Evolutionary conservation across 371 early-diverging fungal species (phyloP).

Genomic region (Dichotomocladium elegans): DNA sequence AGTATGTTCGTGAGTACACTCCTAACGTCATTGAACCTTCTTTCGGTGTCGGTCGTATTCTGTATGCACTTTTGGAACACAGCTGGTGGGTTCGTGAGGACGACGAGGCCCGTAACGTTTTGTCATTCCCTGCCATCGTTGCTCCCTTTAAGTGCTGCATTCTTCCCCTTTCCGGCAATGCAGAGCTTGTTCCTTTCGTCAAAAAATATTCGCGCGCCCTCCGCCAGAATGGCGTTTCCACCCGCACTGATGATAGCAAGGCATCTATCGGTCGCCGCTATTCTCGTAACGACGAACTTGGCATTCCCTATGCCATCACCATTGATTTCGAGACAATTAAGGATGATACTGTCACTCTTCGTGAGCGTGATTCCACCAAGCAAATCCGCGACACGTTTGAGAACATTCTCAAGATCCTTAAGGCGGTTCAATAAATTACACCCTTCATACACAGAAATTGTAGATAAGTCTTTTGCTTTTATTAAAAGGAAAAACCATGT

Average conservation of each 20-base stretch:
- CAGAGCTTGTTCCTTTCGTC: conserved; percentile 73
- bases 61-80: conserved; percentile 98
- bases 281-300: conserved; percentile 98
- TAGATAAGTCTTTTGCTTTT: background rate
- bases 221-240: conserved; percentile 51
- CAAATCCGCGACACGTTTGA: conserved; percentile 90
- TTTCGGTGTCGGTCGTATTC: conserved; percentile 99
- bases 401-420: conserved; percentile 67
- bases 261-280: conserved; percentile 98
- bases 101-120: conserved; percentile 86
- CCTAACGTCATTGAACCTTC: conserved; percentile 99
- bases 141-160: conserved; percentile 96
- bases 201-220: conserved; percentile 50
- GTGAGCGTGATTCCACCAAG: conserved; percentile 96
- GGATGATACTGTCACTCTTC: conserved; percentile 93
- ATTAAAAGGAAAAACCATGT: too few relatives aligned
- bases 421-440: conserved; percentile 21
- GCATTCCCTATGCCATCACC: conserved; percentile 98
- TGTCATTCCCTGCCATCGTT: conserved; percentile 89
- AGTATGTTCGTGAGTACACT: conserved; percentile 91
- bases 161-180: conserved; percentile 82
- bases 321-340: conserved; percentile 97
- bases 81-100: conserved; percentile 89
- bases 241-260: conserved; percentile 86
- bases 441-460: too few relatives aligned